Base-by-base conservation (phyloP, 306 rosid genomes). In the Prunus salicina region DNA sequence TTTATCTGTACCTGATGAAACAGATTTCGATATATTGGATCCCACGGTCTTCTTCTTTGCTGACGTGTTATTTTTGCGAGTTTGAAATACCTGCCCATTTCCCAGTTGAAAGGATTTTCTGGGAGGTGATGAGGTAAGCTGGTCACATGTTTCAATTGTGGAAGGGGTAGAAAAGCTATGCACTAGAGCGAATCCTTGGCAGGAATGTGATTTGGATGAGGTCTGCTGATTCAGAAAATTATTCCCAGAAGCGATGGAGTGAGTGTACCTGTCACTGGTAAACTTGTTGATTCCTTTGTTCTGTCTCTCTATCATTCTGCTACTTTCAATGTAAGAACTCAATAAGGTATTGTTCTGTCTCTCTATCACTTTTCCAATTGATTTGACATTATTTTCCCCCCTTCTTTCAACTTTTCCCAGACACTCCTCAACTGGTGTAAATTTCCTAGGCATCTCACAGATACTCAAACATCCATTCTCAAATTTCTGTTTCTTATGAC, bases 401-500 rank as follows among this genome's bases (percentile, higher is more conserved):
- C 19, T 70, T 77, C 45, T 79, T 68, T 76, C 62, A 52, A 30
- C 79, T 14, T 82, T 76, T 66, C 80, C 73, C 12, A 79, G 75
- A 58, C 19, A 32, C 27, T 81, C 78, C 69, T 86, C 76, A 25
- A 80, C 64, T 55, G 76, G 75, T 71, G 24, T 77, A 67, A 72
- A 57, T 28, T 71, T 27, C 73, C 82, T 72, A 64, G 85, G 73
- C 72, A 64, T 82, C 49, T 76, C 74, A 45, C 15, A 14, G 72
- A 79, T 67, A 53, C 86, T 82, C 84, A 80, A 62, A 65, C 41
- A 47, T 67, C 61, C 81, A 71, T 80, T 73, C 76, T 83, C 80
- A 72, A 80, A 67, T 84, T 77, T 90, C 80, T 71, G 81, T 79
- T 78, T 91, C 76, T 86, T 90, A 53, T 32, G 79, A 32, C 78